These are phyloP conservation scores for Colletotrichum sp. DNA, from an alignment of 2,329 filamentous ascomycete species.

Conservation along the genomic window DNA sequence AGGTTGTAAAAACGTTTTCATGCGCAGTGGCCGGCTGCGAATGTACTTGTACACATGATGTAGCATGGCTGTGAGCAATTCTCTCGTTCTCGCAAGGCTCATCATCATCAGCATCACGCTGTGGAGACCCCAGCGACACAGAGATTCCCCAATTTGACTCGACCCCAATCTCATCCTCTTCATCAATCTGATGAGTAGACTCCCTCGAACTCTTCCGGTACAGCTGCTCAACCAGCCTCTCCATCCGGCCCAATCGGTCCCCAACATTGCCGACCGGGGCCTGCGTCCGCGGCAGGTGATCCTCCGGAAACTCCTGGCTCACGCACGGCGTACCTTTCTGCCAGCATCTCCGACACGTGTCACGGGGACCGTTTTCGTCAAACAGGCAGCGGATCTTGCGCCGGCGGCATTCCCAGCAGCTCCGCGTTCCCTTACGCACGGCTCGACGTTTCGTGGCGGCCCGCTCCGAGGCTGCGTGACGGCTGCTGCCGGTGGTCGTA, in stretches of 20 bases:
- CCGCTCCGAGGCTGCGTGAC: neutral
- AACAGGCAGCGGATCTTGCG: slow-evolving; percentile 59
- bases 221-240: slow-evolving; percentile 37
- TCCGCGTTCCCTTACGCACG: slow-evolving; percentile 58
- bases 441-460: slow-evolving; percentile 37
- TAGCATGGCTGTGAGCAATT: neutral
- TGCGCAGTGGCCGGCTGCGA: neutral
- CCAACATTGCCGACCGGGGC: slow-evolving; percentile 3
- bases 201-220: neutral
- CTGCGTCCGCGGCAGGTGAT: slow-evolving; percentile 3
- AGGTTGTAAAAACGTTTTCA: accelerated
- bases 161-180: accelerated
- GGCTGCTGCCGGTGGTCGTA: neutral
- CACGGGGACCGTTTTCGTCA: slow-evolving; percentile 30
- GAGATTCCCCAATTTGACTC: neutral
- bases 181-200: neutral
- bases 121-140: neutral
- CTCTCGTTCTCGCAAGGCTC: neutral
- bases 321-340: slow-evolving; percentile 47
- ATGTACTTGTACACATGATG: neutral
- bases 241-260: slow-evolving; percentile 38
- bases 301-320: slow-evolving; percentile 52
- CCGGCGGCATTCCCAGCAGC: slow-evolving; percentile 64
- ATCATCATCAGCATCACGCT: neutral
- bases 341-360: slow-evolving; percentile 50